These are phyloP conservation scores for Amanita rimosa DNA, from an alignment of 768 basidiomycete species.

Conservation along the genomic window DNA sequence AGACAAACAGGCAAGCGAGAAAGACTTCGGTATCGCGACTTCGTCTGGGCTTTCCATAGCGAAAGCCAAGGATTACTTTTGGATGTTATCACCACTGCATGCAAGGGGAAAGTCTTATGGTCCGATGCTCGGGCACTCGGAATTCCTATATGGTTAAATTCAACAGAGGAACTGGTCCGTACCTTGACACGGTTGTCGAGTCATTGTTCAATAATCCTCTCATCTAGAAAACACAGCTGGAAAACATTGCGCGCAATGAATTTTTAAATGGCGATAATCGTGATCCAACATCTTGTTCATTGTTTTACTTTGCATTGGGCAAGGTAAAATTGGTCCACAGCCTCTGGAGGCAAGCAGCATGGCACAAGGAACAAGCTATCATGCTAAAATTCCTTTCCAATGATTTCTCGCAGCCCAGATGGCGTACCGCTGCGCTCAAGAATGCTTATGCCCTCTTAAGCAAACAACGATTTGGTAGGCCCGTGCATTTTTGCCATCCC, in stretches of 20 bases:
- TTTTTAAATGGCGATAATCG: slow-evolving; percentile 82
- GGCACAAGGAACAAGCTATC: slow-evolving; percentile 79
- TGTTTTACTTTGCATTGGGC: slow-evolving; percentile 92
- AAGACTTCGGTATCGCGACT: slow-evolving; percentile 85
- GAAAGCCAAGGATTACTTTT: slow-evolving; percentile 85
- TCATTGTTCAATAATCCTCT: background rate
- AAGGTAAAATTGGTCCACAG: slow-evolving; percentile 90
- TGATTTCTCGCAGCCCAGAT: slow-evolving; percentile 73
- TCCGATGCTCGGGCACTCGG: slow-evolving; percentile 79
- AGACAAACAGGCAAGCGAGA: slow-evolving; percentile 43
- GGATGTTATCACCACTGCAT: slow-evolving; percentile 56
- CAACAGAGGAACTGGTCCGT: slow-evolving; percentile 64
- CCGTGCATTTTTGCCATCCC: background rate
- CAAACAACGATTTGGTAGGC: slow-evolving; percentile 85
- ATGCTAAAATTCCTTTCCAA: slow-evolving; percentile 93
- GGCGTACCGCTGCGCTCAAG: slow-evolving; percentile 91
- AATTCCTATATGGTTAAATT: slow-evolving; percentile 80
- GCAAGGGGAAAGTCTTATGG: slow-evolving; percentile 85
- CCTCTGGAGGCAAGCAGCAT: slow-evolving; percentile 90
- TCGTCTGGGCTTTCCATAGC: slow-evolving; percentile 96
- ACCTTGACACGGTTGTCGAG: background rate
- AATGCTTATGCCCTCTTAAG: slow-evolving; percentile 89
- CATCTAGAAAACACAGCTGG: slow-evolving; percentile 66
- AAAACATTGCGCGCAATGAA: slow-evolving; percentile 83
- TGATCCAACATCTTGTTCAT: slow-evolving; percentile 81